These are phyloP conservation scores for Solanum aculeatissimum DNA, from an alignment of 305 asterid genomes.

Conservation along the genomic window DNA sequence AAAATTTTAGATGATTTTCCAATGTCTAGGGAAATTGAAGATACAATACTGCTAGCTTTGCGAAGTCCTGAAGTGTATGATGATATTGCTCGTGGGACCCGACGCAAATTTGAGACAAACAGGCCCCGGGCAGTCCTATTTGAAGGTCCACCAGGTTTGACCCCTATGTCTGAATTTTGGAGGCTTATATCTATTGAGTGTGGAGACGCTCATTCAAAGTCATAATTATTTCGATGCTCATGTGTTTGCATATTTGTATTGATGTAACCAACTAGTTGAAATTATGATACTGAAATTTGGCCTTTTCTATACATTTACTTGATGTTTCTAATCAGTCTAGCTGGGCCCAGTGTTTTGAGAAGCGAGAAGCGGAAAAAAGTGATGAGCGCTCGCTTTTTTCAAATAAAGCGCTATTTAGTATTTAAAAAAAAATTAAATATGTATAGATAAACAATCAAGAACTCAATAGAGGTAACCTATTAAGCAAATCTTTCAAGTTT, in stretches of 20 bases:
- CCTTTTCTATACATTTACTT: neutral
- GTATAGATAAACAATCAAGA: too few species aligned
- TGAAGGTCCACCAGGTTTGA: conserved; percentile 99
- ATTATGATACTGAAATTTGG: neutral
- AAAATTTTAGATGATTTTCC: neutral
- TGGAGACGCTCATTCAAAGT: neutral
- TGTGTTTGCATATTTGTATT: neutral
- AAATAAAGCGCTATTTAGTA: too few species aligned
- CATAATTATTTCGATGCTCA: neutral
- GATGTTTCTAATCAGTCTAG: neutral
- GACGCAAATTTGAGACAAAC: conserved; percentile 85
- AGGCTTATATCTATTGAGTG: neutral
- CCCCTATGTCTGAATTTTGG: conserved; percentile 8
- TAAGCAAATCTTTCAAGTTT: too few species aligned
- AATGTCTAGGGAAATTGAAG: conserved; percentile 70
- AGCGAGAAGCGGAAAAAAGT: too few species aligned
- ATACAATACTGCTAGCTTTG: conserved; percentile 77
- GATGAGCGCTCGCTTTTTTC: too few species aligned
- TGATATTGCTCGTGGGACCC: conserved; percentile 89
- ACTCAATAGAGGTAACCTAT: too few species aligned
- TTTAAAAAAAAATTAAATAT: too few species aligned
- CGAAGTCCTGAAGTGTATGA: conserved; percentile 93
- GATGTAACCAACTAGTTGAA: neutral
- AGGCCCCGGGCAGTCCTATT: conserved; percentile 94
- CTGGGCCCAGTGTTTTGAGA: too few species aligned